A percentile compares a stretch with the other conserved stretches of the same genome.
phyloP scores from a whole-genome alignment of 2,329 filamentous ascomycete species.

The Graphiopsis chlorocephala region DNA sequence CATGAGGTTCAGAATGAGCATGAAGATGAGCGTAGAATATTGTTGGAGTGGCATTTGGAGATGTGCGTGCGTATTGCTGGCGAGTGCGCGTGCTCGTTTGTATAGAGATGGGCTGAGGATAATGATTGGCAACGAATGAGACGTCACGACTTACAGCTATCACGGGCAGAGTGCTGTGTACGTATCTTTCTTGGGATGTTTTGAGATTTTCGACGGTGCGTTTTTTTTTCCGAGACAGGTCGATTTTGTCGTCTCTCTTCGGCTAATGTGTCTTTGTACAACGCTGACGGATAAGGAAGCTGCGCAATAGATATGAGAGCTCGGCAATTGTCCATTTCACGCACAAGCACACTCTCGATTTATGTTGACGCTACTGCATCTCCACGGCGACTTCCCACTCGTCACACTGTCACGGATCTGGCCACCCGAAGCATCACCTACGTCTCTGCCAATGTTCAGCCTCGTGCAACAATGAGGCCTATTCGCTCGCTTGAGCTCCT shows the following conservation, averaged over 20 bases:
- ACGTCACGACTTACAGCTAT: not conserved
- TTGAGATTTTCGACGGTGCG: not conserved
- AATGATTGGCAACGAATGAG: not conserved
- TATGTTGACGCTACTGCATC: not conserved
- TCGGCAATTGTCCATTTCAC: too few relatives aligned
- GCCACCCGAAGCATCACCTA: not conserved
- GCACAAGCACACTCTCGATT: not conserved
- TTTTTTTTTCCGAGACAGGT: not conserved
- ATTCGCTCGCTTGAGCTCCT: not conserved
- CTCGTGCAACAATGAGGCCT: not conserved
- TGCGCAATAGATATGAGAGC: too few relatives aligned
- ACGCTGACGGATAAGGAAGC: too few relatives aligned
- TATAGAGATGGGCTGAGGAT: not conserved
- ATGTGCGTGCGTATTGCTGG: not conserved
- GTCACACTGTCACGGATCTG: not conserved
- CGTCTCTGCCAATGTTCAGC: not conserved
- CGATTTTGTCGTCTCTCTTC: too few relatives aligned
- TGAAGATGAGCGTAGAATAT: slow-evolving; percentile 5
- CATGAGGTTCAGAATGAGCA: not conserved
- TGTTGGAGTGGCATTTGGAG: not conserved
- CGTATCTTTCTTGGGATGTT: not conserved
- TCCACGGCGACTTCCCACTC: not conserved
- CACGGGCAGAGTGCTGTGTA: not conserved
- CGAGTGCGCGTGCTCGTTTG: not conserved
- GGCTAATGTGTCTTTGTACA: too few relatives aligned